These are phyloP conservation scores for Spiromastix sp. DNA, from an alignment of 2,329 filamentous ascomycete species.

Conservation along the genomic window DNA sequence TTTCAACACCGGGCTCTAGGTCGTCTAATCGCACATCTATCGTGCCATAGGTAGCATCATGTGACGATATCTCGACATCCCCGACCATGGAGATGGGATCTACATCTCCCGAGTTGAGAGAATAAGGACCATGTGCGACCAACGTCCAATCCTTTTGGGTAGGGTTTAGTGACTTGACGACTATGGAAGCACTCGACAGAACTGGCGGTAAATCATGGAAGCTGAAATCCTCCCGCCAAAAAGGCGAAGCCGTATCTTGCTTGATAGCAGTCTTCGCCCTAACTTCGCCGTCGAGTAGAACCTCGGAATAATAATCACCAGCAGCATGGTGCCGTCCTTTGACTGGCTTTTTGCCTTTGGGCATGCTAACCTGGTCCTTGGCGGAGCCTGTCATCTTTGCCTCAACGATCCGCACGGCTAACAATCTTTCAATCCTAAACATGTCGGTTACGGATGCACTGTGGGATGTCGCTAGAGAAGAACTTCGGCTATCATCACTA, in stretches of 20 bases:
- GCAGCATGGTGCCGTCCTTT: slow-evolving; percentile 13
- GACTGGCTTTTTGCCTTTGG: slow-evolving; percentile 24
- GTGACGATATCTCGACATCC: slow-evolving; percentile 37
- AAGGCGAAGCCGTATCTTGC: slow-evolving; percentile 34
- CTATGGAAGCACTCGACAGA: slow-evolving; percentile 35
- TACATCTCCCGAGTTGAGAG: slow-evolving; percentile 28
- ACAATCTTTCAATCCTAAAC: slow-evolving; percentile 55
- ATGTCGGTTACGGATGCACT: slow-evolving; percentile 42
- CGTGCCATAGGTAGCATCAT: slow-evolving; percentile 39
- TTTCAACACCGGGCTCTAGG: slow-evolving; percentile 63
- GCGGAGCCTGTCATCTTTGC: slow-evolving; percentile 41
- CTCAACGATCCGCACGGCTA: slow-evolving; percentile 52
- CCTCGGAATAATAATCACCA: slow-evolving; percentile 39
- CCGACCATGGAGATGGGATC: slow-evolving; percentile 28
- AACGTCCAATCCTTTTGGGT: slow-evolving; percentile 41
- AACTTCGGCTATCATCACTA: slow-evolving; percentile 32
- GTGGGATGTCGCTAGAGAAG: slow-evolving; percentile 18
- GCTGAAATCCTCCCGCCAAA: slow-evolving; percentile 40
- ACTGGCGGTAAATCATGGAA: slow-evolving; percentile 39
- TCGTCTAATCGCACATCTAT: slow-evolving; percentile 78
- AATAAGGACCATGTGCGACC: slow-evolving; percentile 34
- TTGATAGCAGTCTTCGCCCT: slow-evolving; percentile 40
- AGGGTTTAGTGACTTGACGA: slow-evolving; percentile 37
- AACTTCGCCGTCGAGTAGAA: slow-evolving; percentile 38
- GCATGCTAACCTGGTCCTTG: slow-evolving; percentile 23